Evolutionary conservation across 2,329 filamentous ascomycete genomes (phyloP).

Genomic region (Diaporthe citrichinensis): DNA sequence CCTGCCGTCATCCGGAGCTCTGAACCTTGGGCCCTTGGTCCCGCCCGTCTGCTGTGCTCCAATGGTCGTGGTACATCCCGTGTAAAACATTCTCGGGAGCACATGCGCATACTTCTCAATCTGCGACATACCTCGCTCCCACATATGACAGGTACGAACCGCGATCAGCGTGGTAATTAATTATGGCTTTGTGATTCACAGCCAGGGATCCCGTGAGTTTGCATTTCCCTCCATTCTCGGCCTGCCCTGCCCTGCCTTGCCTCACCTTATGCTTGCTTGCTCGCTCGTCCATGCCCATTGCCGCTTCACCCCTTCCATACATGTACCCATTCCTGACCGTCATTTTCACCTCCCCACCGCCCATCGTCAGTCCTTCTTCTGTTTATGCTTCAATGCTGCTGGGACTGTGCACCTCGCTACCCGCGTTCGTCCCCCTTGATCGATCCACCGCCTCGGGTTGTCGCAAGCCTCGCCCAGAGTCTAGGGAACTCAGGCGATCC

Average conservation of each 20-base stretch:
- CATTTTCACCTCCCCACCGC: conserved; percentile 13
- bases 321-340: conserved; percentile 9
- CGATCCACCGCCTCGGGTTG: conserved; percentile 32
- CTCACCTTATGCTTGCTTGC: conserved; percentile 19
- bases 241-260: conserved; percentile 16
- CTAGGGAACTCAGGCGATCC: conserved; percentile 27
- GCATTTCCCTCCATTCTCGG: conserved; percentile 23
- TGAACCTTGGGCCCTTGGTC: conserved; percentile 25
- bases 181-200: conserved; percentile 39
- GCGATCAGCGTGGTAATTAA: conserved; percentile 36
- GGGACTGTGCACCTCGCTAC: conserved; percentile 22
- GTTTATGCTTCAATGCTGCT: conserved; percentile 20
- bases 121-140: conserved; percentile 40
- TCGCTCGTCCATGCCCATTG: neutral
- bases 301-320: neutral
- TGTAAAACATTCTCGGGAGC: conserved; percentile 32
- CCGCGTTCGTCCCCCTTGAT: conserved; percentile 14
- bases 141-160: conserved; percentile 39
- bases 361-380: conserved; percentile 24
- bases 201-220: conserved; percentile 38
- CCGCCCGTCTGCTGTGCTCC: conserved; percentile 31
- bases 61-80: conserved; percentile 32
- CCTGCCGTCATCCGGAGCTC: conserved; percentile 18
- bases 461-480: conserved; percentile 22
- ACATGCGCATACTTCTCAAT: conserved; percentile 40